phyloP scores from a whole-genome alignment of 331 rosid species.

The Rhamnella rubrinervis region DNA sequence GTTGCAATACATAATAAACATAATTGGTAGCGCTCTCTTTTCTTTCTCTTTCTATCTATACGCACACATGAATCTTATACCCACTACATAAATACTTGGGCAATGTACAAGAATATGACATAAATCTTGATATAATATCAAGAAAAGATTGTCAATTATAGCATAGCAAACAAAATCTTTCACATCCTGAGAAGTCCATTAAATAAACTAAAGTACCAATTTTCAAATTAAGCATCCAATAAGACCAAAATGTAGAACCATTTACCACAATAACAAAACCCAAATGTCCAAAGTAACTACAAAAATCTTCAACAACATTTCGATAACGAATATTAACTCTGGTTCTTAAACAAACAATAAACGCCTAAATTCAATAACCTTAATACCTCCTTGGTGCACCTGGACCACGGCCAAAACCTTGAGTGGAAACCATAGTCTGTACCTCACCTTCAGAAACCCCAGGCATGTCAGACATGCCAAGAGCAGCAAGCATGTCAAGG shows the following conservation, averaged over 20 bases:
- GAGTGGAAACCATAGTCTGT: slow-evolving; percentile 26
- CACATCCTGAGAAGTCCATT: not conserved
- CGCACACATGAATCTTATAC: no score
- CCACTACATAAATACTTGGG: no score
- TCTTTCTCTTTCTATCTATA: not conserved
- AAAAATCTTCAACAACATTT: not conserved
- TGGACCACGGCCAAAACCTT: slow-evolving; percentile 35
- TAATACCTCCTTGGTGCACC: slow-evolving; percentile 38
- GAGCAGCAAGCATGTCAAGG: slow-evolving; percentile 50
- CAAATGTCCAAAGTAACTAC: not conserved
- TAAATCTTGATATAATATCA: no score
- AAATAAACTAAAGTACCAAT: slow-evolving; percentile 7
- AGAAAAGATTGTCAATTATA: not conserved
- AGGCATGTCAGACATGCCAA: slow-evolving; percentile 46
- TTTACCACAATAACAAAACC: not conserved
- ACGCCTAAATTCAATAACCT: slow-evolving; percentile 13
- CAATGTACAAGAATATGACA: no score
- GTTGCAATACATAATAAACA: no score
- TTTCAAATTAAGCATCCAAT: slow-evolving; percentile 10
- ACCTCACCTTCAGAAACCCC: slow-evolving; percentile 40
- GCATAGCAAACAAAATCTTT: slow-evolving; percentile 4
- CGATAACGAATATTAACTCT: not conserved
- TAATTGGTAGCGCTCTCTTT: no score
- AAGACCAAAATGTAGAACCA: slow-evolving; percentile 12
- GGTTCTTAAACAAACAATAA: not conserved